Evolutionary conservation across 2,329 filamentous ascomycete genomes (phyloP), one percentile per base, ranked within the genome.

Genomic region (Juglanconis sp.): DNA sequence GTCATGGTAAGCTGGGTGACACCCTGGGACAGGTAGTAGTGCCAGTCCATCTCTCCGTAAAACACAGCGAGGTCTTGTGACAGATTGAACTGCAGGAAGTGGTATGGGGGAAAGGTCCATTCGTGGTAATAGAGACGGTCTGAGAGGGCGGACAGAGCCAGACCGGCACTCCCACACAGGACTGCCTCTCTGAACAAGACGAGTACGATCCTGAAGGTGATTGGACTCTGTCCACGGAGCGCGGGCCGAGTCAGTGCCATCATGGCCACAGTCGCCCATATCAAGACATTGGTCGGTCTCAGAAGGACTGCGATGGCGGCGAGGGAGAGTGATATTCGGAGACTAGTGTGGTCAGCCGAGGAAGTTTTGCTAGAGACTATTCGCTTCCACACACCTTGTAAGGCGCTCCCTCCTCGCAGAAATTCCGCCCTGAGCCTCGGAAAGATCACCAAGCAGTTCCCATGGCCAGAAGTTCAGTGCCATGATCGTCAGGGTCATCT

Each of bases 1-100:
- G 91, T 93, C 8, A 89, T 96, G 36, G 95, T 87, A 5, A 97
- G 84, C 0, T 98, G 82, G 2, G 95, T 94, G 32, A 96, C 81
- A 4, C 92, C 95, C 75, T 99, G 93, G 0, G 90, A 89, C 35
- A 96, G 75, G 73, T 97, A 99, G 77, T 98, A 99, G 73, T 97
- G 92, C 82, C 89, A 89, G 64, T 91, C 87, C 74, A 96, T 98
- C 52, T 80, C 84, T 30, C 95, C 95, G 71, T 99, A 99, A 74
- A 98, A 98, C 52, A 94, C 85, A 32, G 95, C 92, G 5, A 99
- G 81, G 7, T 90, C 90, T 72, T 96, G 89, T 24, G 88, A 85
- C 58, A 99, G 81, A 76, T 99, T 99, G 80, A 97, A 94, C 70
- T 94, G 85, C 60, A 98, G 81, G 77, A 92, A 98, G 59, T 89